Base-by-base conservation (phyloP, 2,329 filamentous ascomycete genomes). In the Diaporthe sp. region DNA sequence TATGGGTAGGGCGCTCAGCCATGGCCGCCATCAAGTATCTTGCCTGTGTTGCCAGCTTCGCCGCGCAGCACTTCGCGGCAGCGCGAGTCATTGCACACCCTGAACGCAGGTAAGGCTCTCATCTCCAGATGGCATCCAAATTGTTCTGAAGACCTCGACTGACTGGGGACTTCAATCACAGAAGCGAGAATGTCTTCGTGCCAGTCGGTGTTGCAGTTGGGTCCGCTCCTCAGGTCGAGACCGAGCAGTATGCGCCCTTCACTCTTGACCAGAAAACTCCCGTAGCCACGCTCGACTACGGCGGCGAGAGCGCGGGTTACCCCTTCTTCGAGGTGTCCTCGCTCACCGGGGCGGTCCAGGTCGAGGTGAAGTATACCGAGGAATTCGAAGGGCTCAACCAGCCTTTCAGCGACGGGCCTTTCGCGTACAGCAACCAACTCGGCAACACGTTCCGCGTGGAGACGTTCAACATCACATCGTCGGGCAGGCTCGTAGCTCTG, bases 331-430 rank as follows among this genome's bases (percentile, higher is more conserved):
- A 81, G 4, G 78, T 84, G 6, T 58, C 73, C 22, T 68, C 76
- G 13, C 39, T 81, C 25, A 75, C 72, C 27, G 77, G 75, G 12
- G 73, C 75, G 12, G 78, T 78, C 0, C 82, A 84, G 74, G 77
- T 84, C 51, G 82, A 84, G 73, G 75, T 82, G 27, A 83, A 82
- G 69, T 84, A 84, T 69, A 77, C 80, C 0, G 83, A 84, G 74
- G 77, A 80, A 30, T 83, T 80, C 27, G 70, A 72, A 35, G 81
- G 78, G 0, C 75, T 84, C 12, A 68, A 79, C 3, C 68, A 78
- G 4, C 77, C 77, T 3, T 79, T 80, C 70, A 76, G 77, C 39
- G 83, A 84, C 72, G 83, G 83, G 2, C 83, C 83, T 0, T 82
- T 72, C 25, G 37, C 32, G 4, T 78, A 72, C 35, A 72, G 75